Conservation (phyloP, 2,329 filamentous ascomycete genomes). For the Parascedosporium putredinis region DNA sequence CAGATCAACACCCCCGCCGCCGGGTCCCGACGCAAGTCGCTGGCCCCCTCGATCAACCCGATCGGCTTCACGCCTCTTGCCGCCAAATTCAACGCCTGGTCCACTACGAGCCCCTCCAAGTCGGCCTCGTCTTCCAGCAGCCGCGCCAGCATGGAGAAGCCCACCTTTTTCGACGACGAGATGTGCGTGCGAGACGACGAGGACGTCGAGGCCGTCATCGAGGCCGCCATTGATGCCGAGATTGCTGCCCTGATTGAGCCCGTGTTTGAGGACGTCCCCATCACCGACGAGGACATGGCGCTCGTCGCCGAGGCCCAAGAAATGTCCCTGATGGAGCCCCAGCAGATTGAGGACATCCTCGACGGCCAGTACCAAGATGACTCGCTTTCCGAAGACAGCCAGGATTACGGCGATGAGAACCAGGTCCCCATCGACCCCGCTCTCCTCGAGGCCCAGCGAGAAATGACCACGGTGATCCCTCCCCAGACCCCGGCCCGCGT, state of each 20-base stretch:
- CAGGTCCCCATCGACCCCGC: conserved; percentile 43
- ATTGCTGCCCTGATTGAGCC: conserved; percentile 19
- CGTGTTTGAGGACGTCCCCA: conserved; percentile 34
- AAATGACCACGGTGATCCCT: conserved; percentile 17
- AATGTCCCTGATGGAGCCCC: conserved; percentile 44
- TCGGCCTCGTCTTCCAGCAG: background rate
- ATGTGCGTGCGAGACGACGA: conserved; percentile 26
- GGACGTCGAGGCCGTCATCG: conserved; percentile 20
- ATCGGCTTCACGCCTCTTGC: conserved; percentile 56
- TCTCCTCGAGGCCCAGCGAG: conserved; percentile 18
- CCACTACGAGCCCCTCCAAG: conserved; percentile 42
- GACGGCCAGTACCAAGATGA: conserved; percentile 26
- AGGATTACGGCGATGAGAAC: conserved; percentile 60
- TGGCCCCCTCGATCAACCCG: conserved; percentile 18
- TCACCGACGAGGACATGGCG: conserved; percentile 46
- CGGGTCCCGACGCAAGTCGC: conserved; percentile 20
- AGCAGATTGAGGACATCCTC: conserved; percentile 25
- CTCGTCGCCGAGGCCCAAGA: conserved; percentile 49
- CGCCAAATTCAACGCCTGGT: conserved; percentile 52
- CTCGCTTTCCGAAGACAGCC: conserved; percentile 47
- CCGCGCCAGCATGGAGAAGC: conserved; percentile 18
- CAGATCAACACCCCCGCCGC: conserved; percentile 32
- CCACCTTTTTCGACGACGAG: conserved; percentile 48
- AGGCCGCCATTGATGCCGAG: conserved; percentile 25
- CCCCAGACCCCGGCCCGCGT: conserved; percentile 48